Conservation (phyloP, 768 basidiomycete species). For the Kwoniella sp. region DNA sequence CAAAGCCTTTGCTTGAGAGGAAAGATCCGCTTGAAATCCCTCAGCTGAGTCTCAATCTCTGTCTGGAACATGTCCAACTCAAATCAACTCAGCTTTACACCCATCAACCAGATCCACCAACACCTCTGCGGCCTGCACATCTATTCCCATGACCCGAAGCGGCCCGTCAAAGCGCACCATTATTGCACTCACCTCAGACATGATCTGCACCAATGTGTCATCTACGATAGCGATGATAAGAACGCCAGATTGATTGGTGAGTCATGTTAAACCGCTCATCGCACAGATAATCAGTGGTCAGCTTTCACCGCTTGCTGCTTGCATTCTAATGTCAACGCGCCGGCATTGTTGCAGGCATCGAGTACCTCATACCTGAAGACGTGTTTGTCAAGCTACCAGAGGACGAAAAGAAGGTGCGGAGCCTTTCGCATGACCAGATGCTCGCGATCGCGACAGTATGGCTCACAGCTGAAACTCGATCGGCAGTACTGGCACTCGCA, state of each 20-base stretch:
- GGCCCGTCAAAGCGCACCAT: conserved; percentile 60
- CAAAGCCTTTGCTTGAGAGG: too few relatives aligned
- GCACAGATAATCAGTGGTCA: neutral
- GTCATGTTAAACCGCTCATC: conserved; percentile 3
- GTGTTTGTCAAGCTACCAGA: conserved; percentile 59
- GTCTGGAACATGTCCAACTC: too few relatives aligned
- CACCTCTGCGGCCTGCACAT: conserved; percentile 52
- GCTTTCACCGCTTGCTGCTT: neutral
- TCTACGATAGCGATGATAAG: conserved; percentile 60
- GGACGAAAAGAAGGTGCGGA: conserved; percentile 59
- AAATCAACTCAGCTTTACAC: conserved; percentile 47
- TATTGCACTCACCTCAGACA: conserved; percentile 58
- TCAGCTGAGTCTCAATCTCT: neutral
- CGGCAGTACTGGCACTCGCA: conserved; percentile 63
- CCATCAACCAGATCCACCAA: conserved; percentile 50
- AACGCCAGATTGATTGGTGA: conserved; percentile 61
- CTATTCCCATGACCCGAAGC: conserved; percentile 43
- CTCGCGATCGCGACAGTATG: neutral
- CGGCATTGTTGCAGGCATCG: conserved; percentile 58
- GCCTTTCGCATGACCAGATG: neutral
- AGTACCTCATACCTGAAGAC: conserved; percentile 62
- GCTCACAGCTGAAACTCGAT: neutral
- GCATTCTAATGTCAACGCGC: too few relatives aligned
- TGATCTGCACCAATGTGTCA: conserved; percentile 61
- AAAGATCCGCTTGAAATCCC: too few relatives aligned